Conservation (phyloP, 345 rosid genomes). For the Garcia nutans region DNA sequence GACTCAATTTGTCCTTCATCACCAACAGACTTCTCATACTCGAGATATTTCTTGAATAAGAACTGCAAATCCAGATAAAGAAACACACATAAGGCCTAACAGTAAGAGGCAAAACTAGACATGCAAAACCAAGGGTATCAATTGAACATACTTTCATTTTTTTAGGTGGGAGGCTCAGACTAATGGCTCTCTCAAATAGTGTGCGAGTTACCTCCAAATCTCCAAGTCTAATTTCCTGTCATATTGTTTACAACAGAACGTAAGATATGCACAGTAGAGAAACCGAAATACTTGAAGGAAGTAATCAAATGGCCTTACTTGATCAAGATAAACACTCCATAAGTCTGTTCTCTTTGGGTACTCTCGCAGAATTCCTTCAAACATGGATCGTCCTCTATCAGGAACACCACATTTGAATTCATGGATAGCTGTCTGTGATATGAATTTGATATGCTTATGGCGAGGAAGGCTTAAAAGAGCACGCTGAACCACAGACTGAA, state of each 20-base stretch:
- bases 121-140: neutral
- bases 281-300: neutral
- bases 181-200: conserved; percentile 83
- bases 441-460: conserved; percentile 80
- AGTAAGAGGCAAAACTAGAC: conserved; percentile 3
- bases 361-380: conserved; percentile 81
- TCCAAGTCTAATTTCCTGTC: conserved; percentile 79
- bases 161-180: conserved; percentile 78
- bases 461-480: conserved; percentile 80
- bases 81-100: conserved; percentile 1
- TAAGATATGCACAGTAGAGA: neutral
- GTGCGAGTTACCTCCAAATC: conserved; percentile 63
- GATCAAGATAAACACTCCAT: conserved; percentile 96
- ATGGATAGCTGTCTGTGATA: conserved; percentile 77
- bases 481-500: conserved; percentile 65
- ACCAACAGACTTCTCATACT: conserved; percentile 61
- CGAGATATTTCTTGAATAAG: conserved; percentile 83
- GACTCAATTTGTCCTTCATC: conserved; percentile 59
- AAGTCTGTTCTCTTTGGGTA: conserved; percentile 94
- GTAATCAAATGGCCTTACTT: conserved; percentile 41
- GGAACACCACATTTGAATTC: conserved; percentile 90
- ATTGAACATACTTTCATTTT: conserved; percentile 66
- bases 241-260: conserved; percentile 6
- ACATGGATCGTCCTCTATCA: conserved; percentile 81
- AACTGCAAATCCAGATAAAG: conserved; percentile 46